Base-by-base conservation (phyloP, 2,329 filamentous ascomycete species). In the Claviceps capensis region DNA sequence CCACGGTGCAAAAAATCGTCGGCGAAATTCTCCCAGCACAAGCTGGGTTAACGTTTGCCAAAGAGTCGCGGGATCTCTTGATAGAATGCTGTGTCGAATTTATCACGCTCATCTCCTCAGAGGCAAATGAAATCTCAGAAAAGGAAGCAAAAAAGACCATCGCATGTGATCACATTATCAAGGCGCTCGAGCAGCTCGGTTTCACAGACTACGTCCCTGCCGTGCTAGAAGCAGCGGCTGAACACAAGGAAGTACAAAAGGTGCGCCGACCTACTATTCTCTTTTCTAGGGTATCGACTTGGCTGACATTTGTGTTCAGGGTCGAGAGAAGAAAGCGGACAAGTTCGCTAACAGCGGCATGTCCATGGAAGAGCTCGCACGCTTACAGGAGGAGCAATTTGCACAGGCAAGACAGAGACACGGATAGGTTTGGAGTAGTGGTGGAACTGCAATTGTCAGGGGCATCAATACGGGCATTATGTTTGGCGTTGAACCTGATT, bases 51-150 rank as follows among this genome's bases (percentile, higher is more conserved):
- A 84, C 86, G 1, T 97, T 97, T 65, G 88, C 90, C 44, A 96
- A 95, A 67, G 93, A 98, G 62, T 90, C 91, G 13, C 85, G 93
- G 54, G 93, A 98, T 64, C 77, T 97, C 2, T 77, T 98, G 50
- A 98, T 98, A 62, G 93, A 97, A 73, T 97, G 93, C 72, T 98
- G 93, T 64, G 91, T 98, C 63, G 93, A 98, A 69, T 98, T 98
- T 69, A 96, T 98, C 68, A 97, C 93, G 17, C 81, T 98, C 62
- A 86, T 98, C 60, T 96, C 90, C n/a, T 95, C 88, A 47, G 91
- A 98, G 72, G 93, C 93, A 56, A 98, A 98, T 69, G 93, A 98
- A 62, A 98, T 98, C 58, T 94, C 90, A 13, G 93, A 98, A 67
- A 95, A 95, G 69, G 93, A 98, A 64, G 88, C 90, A 48, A 98